Evolutionary conservation across 352 stramenopile genomes (phyloP), one percentile per base, ranked within the genome.

Genomic region (Globisporangium acanthophoron): DNA sequence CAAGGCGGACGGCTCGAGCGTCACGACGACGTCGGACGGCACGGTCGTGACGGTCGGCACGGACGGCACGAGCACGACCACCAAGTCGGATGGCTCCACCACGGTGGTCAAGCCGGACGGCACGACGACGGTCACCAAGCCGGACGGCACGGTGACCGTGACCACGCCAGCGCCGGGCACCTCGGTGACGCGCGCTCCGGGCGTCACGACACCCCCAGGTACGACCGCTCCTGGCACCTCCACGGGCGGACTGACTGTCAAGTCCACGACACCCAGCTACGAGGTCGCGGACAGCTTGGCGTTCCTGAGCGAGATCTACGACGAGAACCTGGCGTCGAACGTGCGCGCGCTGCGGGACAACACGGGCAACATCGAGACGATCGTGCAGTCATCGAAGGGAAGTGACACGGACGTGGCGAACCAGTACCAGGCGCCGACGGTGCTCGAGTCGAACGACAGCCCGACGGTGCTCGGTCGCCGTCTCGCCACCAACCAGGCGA

Each of bases 221-320:
- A 46, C 40, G 40, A 3, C 18, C 15, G 29, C 33, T 8, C 35
- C 58, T 15, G 43, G 21, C 9, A 45, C 61, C 1, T 68, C 64
- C 1, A 47, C 43, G 21, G 21, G 43, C 9, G 21, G 18, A 0
- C 69, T 67, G 18, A 56, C 56, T 15, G 51, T 65, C 31, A 56
- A 58, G 8, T 56, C 44, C 1, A 54, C 58, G 29, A 66, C 64
- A 1, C 54, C 71, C 52, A 21, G 61, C 47, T 47, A 64, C 56
- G 7, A 62, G 43, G 45, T 80, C 27, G 40, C 74, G 21, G 56
- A 83, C 24, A 55, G 67, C 52, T 24, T 79, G 51, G 31, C 70
- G 65, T 71, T 78, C 66, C 74, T 79, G 52, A 68, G 67, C 16
- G 49, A 79, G 46, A 81, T 81, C 35, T 89, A 89, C 65, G 73